These are phyloP conservation scores for Albophoma yamanashiensis DNA, from an alignment of 2,329 filamentous ascomycete species.

Conservation along the genomic window DNA sequence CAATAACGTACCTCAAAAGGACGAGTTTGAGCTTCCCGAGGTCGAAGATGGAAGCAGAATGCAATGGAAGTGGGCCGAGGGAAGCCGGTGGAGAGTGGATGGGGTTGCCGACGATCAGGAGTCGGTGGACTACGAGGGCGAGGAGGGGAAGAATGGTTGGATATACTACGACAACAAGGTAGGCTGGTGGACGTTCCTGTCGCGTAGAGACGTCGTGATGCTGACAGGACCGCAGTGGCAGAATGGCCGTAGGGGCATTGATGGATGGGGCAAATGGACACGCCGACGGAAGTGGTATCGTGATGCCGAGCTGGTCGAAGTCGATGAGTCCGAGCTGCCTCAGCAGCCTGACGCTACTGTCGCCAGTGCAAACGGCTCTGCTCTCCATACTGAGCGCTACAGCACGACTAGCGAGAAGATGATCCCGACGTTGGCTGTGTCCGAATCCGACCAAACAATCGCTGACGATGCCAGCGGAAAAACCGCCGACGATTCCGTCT, in stretches of 20 bases:
- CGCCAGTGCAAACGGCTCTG: constrained; percentile 11
- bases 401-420: constrained; percentile 26
- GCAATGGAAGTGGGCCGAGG: constrained; percentile 69
- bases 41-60: constrained; percentile 48
- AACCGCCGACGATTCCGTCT: constrained; percentile 30
- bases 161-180: constrained; percentile 98
- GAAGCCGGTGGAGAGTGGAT: constrained; percentile 79
- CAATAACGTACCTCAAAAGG: constrained; percentile 65
- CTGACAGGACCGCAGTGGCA: constrained; percentile 57
- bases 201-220: not conserved
- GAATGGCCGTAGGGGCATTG: constrained; percentile 69
- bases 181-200: constrained; percentile 10
- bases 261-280: constrained; percentile 93
- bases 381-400: constrained; percentile 18
- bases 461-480: constrained; percentile 18
- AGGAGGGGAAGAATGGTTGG: constrained; percentile 68
- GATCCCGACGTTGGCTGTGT: constrained; percentile 14
- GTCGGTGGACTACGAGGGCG: constrained; percentile 39
- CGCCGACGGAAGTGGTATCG: constrained; percentile 91
- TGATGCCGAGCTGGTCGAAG: constrained; percentile 87
- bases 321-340: constrained; percentile 24
- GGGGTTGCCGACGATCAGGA: constrained; percentile 46
- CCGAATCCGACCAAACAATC: constrained; percentile 11
- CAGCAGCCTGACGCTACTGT: constrained; percentile 29
- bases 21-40: constrained; percentile 53